These are phyloP conservation scores for Solanum hybrid DNA, from an alignment of 305 asterid genomes.

Conservation along the genomic window DNA sequence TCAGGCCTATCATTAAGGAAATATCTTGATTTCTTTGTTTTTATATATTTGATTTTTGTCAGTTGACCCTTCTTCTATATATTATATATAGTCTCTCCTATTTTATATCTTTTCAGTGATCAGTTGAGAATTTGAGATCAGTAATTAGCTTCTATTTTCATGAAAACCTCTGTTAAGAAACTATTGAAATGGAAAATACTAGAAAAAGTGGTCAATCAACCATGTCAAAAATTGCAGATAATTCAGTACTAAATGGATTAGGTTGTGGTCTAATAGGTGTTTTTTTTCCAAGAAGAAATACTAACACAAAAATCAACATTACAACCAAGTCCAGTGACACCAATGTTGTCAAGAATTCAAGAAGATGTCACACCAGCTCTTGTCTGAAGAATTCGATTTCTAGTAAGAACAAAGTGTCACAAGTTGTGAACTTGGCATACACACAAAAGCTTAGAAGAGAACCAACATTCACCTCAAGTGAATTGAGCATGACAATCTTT, in stretches of 20 bases:
- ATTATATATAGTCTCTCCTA: background rate
- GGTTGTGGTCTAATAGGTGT: constrained; percentile 47
- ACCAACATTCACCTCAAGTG: constrained; percentile 28
- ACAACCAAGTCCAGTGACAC: background rate
- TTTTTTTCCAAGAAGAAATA: constrained; percentile 15
- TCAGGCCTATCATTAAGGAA: background rate
- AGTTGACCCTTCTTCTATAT: background rate
- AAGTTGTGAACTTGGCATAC: constrained; percentile 21
- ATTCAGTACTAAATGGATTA: constrained; percentile 12
- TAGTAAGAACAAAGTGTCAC: constrained; percentile 5
- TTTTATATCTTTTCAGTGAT: background rate
- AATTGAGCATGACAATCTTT: constrained; percentile 20
- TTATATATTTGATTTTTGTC: background rate
- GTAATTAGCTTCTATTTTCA: background rate
- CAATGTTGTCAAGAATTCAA: constrained; percentile 8
- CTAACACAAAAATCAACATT: constrained; percentile 11
- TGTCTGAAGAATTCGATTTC: background rate
- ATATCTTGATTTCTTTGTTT: background rate
- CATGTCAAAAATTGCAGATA: background rate
- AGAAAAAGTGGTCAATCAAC: constrained; percentile 19
- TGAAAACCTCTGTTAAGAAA: background rate
- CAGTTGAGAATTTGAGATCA: background rate
- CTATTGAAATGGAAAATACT: background rate
- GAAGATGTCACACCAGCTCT: background rate
- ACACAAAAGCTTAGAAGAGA: constrained; percentile 19